These are phyloP conservation scores for Vaccinium vitisidaea DNA, from an alignment of 148 eudicot species.

Conservation along the genomic window DNA sequence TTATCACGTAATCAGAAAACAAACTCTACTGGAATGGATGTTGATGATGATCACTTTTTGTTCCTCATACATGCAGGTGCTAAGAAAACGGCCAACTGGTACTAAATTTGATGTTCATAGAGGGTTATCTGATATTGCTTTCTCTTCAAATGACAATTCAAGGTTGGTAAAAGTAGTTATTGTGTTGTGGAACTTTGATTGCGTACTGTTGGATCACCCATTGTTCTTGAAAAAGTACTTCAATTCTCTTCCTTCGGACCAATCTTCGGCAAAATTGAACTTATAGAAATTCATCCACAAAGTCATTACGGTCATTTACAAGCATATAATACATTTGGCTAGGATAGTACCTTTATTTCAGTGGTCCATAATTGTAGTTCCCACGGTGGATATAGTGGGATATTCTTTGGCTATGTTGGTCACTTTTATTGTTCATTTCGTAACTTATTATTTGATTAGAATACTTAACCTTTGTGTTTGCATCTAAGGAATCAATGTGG, in stretches of 20 bases:
- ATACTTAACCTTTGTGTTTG: background rate
- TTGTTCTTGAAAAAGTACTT: background rate
- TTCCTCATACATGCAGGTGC: constrained; percentile 43
- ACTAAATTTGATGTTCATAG: constrained; percentile 44
- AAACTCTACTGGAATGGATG: background rate
- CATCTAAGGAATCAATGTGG: background rate
- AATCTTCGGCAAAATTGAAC: background rate
- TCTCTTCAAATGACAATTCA: constrained; percentile 52
- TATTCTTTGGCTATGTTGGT: background rate
- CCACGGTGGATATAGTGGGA: background rate
- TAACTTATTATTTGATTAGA: background rate
- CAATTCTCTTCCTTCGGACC: background rate
- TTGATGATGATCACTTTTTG: constrained; percentile 12
- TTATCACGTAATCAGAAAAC: background rate
- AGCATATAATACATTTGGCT: background rate
- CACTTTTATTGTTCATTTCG: background rate
- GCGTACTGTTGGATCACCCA: background rate
- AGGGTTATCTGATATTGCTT: constrained; percentile 80
- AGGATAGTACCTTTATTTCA: background rate
- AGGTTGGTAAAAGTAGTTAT: constrained; percentile 47
- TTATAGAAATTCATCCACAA: background rate
- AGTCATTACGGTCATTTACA: too few relatives aligned
- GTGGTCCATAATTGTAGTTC: background rate
- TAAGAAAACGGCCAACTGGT: constrained; percentile 57
- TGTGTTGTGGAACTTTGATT: constrained; percentile 1